Base-by-base conservation (phyloP, 352 stramenopile species). In the Phytophthora tentaculata region DNA sequence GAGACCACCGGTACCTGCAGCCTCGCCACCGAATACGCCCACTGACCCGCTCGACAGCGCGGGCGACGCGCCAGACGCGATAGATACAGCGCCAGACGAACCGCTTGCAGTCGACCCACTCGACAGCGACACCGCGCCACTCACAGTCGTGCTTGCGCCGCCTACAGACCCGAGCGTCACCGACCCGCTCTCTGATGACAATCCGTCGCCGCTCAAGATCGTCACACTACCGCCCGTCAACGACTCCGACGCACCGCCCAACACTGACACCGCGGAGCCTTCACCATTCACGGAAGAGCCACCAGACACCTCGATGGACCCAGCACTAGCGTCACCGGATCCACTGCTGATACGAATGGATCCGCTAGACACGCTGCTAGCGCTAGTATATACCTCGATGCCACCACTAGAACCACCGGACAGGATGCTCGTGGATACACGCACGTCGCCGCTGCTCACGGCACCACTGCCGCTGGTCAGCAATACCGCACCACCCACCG, bases 281-380 rank as follows among this genome's bases (percentile, higher is more conserved):
- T 63, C 62, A 50, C 63, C 63, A 19, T 19, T 63, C 28, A 49
- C 44, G 52, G 73, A 80, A 28, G 73, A 65, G 12, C 64, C 74
- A 49, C 69, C 67, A 37, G 61, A 54, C 47, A 77, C 54, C 24
- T 67, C 59, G 49, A 77, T 67, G 17, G 58, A 61, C 24, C 64
- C 67, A 56, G 67, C 50, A 32, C 64, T 65, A 57, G 37, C 26
- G n/a, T 64, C 65, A 57, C 69, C 64, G 16, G 57, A 69, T 6
- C 62, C 64, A 35, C 57, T 69, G 9, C 22, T 43, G 44, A 71
- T 67, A 37, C 63, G 57, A 49, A 76, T 43, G n/a, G 61, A 61
- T 10, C 68, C 68, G 13, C 63, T 72, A 19, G 53, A 66, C 47
- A 59, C 45, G 17, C 52, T 71, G 20, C 62, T 71, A 69, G 53